Evolutionary conservation across 1,284 basidiomycete species (phyloP).

Genomic region (Cronartium quercuum): DNA sequence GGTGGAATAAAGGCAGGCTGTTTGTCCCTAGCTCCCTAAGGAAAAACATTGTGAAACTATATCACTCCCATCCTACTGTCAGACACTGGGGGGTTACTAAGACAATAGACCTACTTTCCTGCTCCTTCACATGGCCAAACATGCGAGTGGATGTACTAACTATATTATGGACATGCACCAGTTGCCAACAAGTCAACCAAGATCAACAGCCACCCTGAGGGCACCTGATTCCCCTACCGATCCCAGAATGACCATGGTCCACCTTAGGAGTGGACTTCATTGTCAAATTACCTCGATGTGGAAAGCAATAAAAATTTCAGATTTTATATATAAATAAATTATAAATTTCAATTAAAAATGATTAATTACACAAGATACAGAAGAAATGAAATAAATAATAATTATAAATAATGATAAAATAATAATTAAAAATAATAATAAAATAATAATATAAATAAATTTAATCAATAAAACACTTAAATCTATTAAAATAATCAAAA

Average conservation of each 20-base stretch:
- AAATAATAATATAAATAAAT: too few species aligned
- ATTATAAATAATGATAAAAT: too few species aligned
- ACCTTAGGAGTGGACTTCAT: constrained; percentile 15
- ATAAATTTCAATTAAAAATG: too few species aligned
- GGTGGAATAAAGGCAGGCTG: background rate
- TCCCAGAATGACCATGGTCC: constrained; percentile 43
- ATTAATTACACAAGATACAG: too few species aligned
- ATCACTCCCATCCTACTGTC: background rate
- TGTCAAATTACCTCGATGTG: constrained; percentile 40
- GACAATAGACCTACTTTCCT: background rate
- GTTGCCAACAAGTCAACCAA: constrained; percentile 49
- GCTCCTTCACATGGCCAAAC: background rate
- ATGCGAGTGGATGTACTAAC: background rate
- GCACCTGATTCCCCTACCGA: constrained; percentile 48
- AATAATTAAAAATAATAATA: too few species aligned
- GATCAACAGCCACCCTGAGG: constrained; percentile 49
- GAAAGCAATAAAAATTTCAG: too few species aligned
- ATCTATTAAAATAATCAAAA: too few species aligned
- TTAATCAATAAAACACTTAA: too few species aligned
- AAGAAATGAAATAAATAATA: too few species aligned
- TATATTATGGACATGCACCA: constrained; percentile 44
- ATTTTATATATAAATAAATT: too few species aligned
- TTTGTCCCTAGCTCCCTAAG: background rate
- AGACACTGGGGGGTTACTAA: background rate
- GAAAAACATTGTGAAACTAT: background rate